Evolutionary conservation across 352 stramenopile species (phyloP).

Genomic region (Phytophthora kernoviae): DNA sequence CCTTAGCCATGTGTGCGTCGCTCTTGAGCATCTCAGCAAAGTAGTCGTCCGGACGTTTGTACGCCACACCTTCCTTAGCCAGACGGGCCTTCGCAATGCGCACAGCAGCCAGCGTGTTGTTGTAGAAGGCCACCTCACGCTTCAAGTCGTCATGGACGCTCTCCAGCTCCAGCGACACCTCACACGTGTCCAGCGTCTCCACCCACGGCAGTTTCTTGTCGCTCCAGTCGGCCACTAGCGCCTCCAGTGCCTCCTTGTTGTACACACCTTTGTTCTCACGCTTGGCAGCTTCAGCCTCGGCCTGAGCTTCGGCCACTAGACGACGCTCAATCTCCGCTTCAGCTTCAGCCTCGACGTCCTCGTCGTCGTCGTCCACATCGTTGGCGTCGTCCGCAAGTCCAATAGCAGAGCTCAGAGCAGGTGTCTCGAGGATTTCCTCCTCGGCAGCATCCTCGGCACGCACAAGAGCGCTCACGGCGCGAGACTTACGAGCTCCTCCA

Average conservation of each 20-base stretch:
- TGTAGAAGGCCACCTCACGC: constrained; percentile 97
- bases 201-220: constrained; percentile 64
- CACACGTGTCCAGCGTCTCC: constrained; percentile 82
- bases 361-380: constrained; percentile 48
- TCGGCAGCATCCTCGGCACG: constrained; percentile 75
- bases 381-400: constrained; percentile 13
- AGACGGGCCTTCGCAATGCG: constrained; percentile 75
- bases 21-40: constrained; percentile 99
- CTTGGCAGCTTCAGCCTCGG: constrained; percentile 42
- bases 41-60: constrained; percentile 96
- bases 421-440: constrained; percentile 86
- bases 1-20: constrained; percentile 94
- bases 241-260: constrained; percentile 71
- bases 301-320: constrained; percentile 72
- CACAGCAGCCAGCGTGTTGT: constrained; percentile 83
- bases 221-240: constrained; percentile 66
- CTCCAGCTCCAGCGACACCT: constrained; percentile 55
- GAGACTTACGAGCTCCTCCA: constrained; percentile 36
- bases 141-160: constrained; percentile 91
- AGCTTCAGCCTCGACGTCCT: constrained; percentile 51
- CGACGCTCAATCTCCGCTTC: constrained; percentile 79
- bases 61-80: constrained; percentile 78
- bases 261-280: constrained; percentile 68
- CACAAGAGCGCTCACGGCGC: constrained; percentile 60
- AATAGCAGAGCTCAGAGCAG: constrained; percentile 56